Percentiles rank a stretch among this genome's conserved stretches.
phyloP scores from a whole-genome alignment of 2,329 filamentous ascomycete genomes.

The Xylaria sp. region DNA sequence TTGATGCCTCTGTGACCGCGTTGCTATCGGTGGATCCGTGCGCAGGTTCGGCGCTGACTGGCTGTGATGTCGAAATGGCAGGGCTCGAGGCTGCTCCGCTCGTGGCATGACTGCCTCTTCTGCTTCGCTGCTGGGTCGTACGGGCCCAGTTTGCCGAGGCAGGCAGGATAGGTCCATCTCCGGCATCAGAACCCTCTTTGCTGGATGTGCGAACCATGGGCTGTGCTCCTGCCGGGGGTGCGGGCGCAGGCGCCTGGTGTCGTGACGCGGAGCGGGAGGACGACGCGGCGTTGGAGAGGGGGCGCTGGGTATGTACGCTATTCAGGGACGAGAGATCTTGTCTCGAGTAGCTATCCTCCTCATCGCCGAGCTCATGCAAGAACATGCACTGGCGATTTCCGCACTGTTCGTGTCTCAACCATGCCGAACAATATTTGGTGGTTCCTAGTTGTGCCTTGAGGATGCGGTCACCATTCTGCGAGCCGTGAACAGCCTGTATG shows the following conservation, averaged over 20 bases:
- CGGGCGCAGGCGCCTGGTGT: conserved; percentile 48
- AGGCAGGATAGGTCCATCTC: conserved; percentile 88
- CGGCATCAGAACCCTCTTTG: conserved; percentile 72
- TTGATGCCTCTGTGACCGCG: conserved; percentile 39
- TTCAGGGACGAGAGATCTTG: conserved; percentile 96
- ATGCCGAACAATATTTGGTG: conserved; percentile 98
- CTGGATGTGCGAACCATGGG: conserved; percentile 77
- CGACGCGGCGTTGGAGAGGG: conserved; percentile 55
- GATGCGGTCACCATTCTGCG: conserved; percentile 83
- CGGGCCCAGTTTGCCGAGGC: conserved; percentile 93
- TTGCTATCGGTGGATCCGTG: conserved; percentile 47
- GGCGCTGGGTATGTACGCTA: conserved; percentile 78
- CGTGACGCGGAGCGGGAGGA: conserved; percentile 58
- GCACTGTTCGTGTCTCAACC: conserved; percentile 90
- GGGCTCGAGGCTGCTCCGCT: conserved; percentile 84
- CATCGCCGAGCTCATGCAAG: conserved; percentile 95
- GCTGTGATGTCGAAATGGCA: conserved; percentile 64
- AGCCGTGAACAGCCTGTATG: conserved; percentile 90
- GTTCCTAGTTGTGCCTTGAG: conserved; percentile 82
- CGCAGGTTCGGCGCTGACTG: conserved; percentile 54
- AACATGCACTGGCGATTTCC: conserved; percentile 98
- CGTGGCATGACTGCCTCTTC: conserved; percentile 77
- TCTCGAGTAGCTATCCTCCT: conserved; percentile 93
- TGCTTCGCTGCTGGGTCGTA: conserved; percentile 66
- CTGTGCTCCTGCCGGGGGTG: conserved; percentile 50